Conservation (phyloP, 2,329 filamentous ascomycete species). For the Escovopsis sp. region DNA sequence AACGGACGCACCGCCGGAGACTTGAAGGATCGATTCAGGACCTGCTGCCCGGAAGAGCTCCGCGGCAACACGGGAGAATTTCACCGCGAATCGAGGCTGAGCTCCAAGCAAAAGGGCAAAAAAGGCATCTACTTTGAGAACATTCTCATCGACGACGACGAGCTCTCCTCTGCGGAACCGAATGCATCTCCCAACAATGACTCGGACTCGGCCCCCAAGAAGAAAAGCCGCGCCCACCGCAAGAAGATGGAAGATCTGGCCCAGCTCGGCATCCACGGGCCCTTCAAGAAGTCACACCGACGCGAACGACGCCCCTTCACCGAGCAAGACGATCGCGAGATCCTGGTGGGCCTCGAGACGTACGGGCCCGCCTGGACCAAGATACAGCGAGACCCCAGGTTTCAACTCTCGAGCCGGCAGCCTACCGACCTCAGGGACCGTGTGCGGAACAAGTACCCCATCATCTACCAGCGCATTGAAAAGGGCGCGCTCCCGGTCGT, state of each 20-base stretch:
- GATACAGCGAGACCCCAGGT: conserved; percentile 44
- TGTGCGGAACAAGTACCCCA: conserved; percentile 47
- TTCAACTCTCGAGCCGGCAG: conserved; percentile 41
- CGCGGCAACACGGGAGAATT: conserved; percentile 17
- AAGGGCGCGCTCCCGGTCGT: conserved; percentile 33
- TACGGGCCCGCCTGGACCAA: conserved; percentile 52
- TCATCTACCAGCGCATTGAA: conserved; percentile 40
- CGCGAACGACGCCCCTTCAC: conserved; percentile 46
- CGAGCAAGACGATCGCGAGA: conserved; percentile 46
- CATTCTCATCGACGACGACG: conserved; percentile 35
- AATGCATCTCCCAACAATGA: conserved; percentile 11
- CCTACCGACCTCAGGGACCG: conserved; percentile 49
- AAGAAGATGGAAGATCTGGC: conserved; percentile 40
- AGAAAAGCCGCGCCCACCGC: conserved; percentile 38
- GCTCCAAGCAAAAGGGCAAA: conserved; percentile 23
- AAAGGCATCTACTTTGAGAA: conserved; percentile 38
- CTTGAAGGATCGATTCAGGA: conserved; percentile 50
- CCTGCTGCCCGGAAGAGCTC: conserved; percentile 48
- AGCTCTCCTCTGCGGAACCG: conserved; percentile 12
- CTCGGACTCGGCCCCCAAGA: conserved; percentile 23
- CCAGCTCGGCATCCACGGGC: conserved; percentile 43
- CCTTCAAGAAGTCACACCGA: conserved; percentile 46
- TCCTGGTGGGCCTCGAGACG: conserved; percentile 40
- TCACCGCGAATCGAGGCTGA: conserved; percentile 8
- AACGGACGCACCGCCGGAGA: conserved; percentile 46